phyloP scores from a whole-genome alignment of 768 basidiomycete species.

The Xerocomellus intermedius region DNA sequence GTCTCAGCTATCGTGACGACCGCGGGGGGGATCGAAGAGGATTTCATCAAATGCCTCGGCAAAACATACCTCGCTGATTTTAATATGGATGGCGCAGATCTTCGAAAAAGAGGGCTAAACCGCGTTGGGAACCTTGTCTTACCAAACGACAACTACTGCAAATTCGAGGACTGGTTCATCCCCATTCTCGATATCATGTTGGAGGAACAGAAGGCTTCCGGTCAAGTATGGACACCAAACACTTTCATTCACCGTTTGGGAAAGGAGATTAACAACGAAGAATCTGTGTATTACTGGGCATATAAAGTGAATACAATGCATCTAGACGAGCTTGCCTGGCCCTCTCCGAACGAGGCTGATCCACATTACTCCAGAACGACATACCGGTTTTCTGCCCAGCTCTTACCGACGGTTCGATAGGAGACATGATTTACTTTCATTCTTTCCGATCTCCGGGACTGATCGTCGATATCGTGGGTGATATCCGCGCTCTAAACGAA shows the following conservation, averaged over 20 bases:
- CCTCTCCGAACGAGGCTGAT: conserved; percentile 27
- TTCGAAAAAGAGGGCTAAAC: conserved; percentile 91
- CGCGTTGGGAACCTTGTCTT: conserved; percentile 95
- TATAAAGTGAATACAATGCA: conserved; percentile 75
- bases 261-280: conserved; percentile 95
- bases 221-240: conserved; percentile 88
- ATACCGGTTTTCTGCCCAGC: conserved; percentile 99
- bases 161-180: conserved; percentile 98
- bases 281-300: conserved; percentile 99
- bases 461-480: conserved; percentile 89
- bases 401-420: conserved; percentile 94
- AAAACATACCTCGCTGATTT: conserved; percentile 95
- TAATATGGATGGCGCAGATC: conserved; percentile 82
- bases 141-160: conserved; percentile 99
- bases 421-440: conserved; percentile 99
- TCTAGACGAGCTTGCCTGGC: conserved; percentile 9
- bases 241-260: conserved; percentile 90
- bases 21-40: conserved; percentile 97
- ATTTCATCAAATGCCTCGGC: conserved; percentile 98
- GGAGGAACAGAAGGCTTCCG: conserved; percentile 73
- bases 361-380: conserved; percentile 65
- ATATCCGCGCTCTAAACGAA: conserved; percentile 92
- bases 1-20: conserved; percentile 92
- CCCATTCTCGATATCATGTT: conserved; percentile 92
- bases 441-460: conserved; percentile 87